phyloP scores from a whole-genome alignment of 768 basidiomycete species.

The Russula abietina region DNA sequence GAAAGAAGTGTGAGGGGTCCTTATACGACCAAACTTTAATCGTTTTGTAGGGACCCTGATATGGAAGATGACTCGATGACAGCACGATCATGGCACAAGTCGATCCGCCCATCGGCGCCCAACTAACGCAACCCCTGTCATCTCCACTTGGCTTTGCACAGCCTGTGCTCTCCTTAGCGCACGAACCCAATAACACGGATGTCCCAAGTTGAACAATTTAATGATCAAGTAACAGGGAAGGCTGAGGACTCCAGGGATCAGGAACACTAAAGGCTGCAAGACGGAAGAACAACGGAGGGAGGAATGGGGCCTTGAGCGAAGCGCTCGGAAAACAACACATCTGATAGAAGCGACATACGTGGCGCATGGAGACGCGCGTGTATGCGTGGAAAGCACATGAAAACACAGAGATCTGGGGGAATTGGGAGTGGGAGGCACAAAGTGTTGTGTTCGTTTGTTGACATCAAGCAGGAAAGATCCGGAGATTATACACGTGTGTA shows the following conservation, averaged over 20 bases:
- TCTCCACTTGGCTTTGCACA: slow-evolving; percentile 3
- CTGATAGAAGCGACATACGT: slow-evolving; percentile 23
- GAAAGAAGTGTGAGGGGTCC: slow-evolving; percentile 8
- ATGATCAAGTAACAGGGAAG: slow-evolving; percentile 9
- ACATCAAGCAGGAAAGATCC: slow-evolving; percentile 20
- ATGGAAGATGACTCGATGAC: neutral
- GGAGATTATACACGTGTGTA: slow-evolving; percentile 1
- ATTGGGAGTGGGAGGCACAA: slow-evolving; percentile 7
- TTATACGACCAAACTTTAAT: slow-evolving; percentile 13
- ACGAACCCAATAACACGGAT: neutral
- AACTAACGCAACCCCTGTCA: slow-evolving; percentile 20
- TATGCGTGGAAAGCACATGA: slow-evolving; percentile 20
- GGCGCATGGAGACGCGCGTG: slow-evolving; percentile 18
- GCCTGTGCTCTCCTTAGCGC: neutral
- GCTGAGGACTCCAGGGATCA: too few relatives aligned
- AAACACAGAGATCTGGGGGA: slow-evolving; percentile 13
- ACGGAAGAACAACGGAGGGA: neutral
- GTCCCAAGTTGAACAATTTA: neutral
- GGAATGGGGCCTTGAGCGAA: slow-evolving; percentile 9
- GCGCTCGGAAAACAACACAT: slow-evolving; percentile 20
- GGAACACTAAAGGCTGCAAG: too few relatives aligned
- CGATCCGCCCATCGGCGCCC: slow-evolving; percentile 25
- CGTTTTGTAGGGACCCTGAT: too few relatives aligned
- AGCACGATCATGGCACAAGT: slow-evolving; percentile 15
- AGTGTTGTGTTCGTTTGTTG: slow-evolving; percentile 2